Base-by-base conservation (phyloP, 345 rosid genomes). In the Eutrema yunnanense region DNA sequence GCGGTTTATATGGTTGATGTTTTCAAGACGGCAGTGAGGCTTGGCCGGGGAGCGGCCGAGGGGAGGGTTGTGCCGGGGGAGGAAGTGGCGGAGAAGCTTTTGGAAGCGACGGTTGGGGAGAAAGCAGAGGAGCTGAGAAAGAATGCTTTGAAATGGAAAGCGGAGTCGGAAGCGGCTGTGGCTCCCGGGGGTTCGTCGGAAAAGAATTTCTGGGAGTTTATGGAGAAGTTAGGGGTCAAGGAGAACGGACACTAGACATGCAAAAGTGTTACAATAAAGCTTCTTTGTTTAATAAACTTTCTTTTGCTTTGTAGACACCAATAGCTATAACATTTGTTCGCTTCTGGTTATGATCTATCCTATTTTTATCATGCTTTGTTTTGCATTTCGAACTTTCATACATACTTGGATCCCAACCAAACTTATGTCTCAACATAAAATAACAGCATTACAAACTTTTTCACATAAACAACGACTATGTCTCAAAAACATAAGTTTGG, bases 161-260 rank as follows among this genome's bases (percentile, higher is more conserved):
- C 3, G 2, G 85, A 78, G 2, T 87, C 87, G 51, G 86, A 79
- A 73, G 82, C 75, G 2, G 92, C 97, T 0, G 88, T 82, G 59
- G 86, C 75, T 5, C 85, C 80, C 2, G 88, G 95, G 10, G 97
- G 95, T 1, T 87, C 95, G 1, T 88, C 97, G 11, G 81, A 81
- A 8, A 50, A 58, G 75, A 87, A 83, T 73, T 38, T 91, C 2
- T 76, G 72, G 13, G 83, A 67, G 9, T 91, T 88, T 59, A 78
- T 83, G 13, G 88, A 91, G 12, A 90, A 82, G 59, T 62, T 88
- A n/a, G 65, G 49, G 44, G 43, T 42, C 14, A 16, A n/a, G 22
- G 52, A 48, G 29, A 16, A 48, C 12, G 11, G 11, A 38, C 41
- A 37, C 41, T 37, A 37, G 41, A 2, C 42, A 19, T 19, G 22